Base-by-base conservation (phyloP, 352 stramenopile species). In the Lagenidium sp. region DNA sequence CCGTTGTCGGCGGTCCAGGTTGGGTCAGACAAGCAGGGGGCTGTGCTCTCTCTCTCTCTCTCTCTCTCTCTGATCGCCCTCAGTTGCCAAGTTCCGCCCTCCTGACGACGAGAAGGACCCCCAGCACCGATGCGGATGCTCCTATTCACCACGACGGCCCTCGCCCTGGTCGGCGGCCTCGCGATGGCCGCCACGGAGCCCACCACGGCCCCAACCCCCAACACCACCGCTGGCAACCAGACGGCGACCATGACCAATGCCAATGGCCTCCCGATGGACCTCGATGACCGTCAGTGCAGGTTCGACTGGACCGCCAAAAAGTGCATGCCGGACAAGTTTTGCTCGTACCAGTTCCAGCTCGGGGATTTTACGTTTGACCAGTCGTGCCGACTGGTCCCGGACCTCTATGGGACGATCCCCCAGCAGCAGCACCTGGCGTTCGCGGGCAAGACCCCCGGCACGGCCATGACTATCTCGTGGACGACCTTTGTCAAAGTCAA, bases 381-480 rank as follows among this genome's bases (percentile, higher is more conserved):
- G 45, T 47, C 44, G 24, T 63, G 55, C 21, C 50, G 55, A 22
- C 28, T 63, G 34, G 24, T 36, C 8, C 7, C 44, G 3, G 36
- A 53, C 21, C 42, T 35, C 16, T 28, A 52, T 5, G 30, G 30
- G 25, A 18, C 26, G 13, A 41, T 63, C n/a, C 59, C 61, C 5
- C 53, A 64, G 45, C 57, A 66, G 16, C 25, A 57, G 16, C 57
- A 66, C 38, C 29, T 63, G 30, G 57, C 57, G 36, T 63, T 44
- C 29, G 57, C 57, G 1, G 53, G 53, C 4, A 21, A 54, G n/a
- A 36, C 42, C n/a, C 19, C 57, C 13, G 56, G 56, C 35, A 50
- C 47, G 10, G 51, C 24, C 39, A 66, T 66, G 57, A 60, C 57
- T 6, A 20, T 66, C 19, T 63, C 57, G 0, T 66, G 57, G 57